Conservation (phyloP, 148 eudicot species). For the Pouteria glomerata region DNA sequence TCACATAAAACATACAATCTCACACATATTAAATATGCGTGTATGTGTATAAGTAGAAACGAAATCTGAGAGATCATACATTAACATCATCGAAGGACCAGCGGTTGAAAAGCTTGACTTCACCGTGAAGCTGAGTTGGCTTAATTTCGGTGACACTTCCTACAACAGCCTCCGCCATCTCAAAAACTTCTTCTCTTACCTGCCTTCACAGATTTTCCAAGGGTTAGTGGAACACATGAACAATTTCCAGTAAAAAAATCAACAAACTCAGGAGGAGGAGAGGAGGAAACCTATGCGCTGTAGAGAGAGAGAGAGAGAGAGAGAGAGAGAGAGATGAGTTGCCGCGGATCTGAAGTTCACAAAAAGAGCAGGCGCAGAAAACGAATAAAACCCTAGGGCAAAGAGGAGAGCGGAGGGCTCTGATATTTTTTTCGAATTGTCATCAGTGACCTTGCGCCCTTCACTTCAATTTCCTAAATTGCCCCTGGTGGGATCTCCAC, state of each 20-base stretch:
- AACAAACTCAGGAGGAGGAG: no score
- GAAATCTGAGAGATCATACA: neutral
- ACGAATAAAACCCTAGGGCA: conserved; percentile 2
- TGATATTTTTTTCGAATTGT: no score
- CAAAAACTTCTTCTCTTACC: neutral
- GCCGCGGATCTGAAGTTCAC: neutral
- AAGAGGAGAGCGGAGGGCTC: no score
- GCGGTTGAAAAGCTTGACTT: conserved; percentile 17
- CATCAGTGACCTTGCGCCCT: no score
- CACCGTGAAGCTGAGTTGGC: neutral
- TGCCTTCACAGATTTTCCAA: neutral
- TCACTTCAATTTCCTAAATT: no score
- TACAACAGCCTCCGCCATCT: conserved; percentile 4
- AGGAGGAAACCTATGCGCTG: neutral
- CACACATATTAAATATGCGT: no score
- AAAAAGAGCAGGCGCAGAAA: no score
- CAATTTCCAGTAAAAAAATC: no score
- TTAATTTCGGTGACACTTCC: neutral
- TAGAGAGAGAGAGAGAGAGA: neutral
- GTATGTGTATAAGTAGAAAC: no score
- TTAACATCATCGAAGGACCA: conserved; percentile 18
- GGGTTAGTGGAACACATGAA: neutral
- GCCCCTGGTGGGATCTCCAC: no score
- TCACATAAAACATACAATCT: no score
- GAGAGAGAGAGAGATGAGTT: neutral